Base-by-base conservation (phyloP, 2,329 filamentous ascomycete species). In the Lithohypha guttulata region DNA sequence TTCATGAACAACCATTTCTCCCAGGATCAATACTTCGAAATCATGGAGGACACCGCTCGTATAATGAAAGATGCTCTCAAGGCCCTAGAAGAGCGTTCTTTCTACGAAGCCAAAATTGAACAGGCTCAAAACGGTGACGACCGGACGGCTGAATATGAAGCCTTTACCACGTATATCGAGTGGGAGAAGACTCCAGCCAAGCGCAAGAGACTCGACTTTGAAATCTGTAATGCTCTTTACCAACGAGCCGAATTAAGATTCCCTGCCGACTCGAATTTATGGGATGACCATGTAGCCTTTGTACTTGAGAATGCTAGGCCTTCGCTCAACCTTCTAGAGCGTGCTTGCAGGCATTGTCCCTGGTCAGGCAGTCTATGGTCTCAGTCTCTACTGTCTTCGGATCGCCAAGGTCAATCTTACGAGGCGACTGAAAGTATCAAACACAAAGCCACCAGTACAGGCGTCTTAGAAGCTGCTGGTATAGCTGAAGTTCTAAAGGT, bases 341-440 rank as follows among this genome's bases (percentile, higher is more conserved):
- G 86, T 48, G 86, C 85, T 9, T 91, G 87, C 7, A 75, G 79
- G 29, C 91, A 96, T 59, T 94, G 89, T 51, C 87, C 91, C 2
- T 93, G 86, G 81, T 93, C 86, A 5, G 91, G 91, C 11, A 71
- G 75, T 19, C 70, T 98, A 5, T 98, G 91, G 91, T 84, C 84
- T 5, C 79, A 89, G 49, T 87, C 87, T 48, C 80, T 98, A 18
- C 63, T 95, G 37, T 81, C 79, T 14, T 83, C 85, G 3, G 91
- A 96, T 60, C 75, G 84, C 31, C 80, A 84, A 44, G 74, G 75
- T 22, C 73, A 79, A 46, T 70, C 80, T 0, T 94, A 93, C 52
- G 69, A 79, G 17, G 81, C 84, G 34, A 84, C 96, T 37, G 84
- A 93, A 52, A 72, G 78, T 27, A 86, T 95, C 58, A 98, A 98